Evolutionary conservation across 2,329 filamentous ascomycete genomes (phyloP), one percentile per base, ranked within the genome.

Genomic region (Capronia coronata): DNA sequence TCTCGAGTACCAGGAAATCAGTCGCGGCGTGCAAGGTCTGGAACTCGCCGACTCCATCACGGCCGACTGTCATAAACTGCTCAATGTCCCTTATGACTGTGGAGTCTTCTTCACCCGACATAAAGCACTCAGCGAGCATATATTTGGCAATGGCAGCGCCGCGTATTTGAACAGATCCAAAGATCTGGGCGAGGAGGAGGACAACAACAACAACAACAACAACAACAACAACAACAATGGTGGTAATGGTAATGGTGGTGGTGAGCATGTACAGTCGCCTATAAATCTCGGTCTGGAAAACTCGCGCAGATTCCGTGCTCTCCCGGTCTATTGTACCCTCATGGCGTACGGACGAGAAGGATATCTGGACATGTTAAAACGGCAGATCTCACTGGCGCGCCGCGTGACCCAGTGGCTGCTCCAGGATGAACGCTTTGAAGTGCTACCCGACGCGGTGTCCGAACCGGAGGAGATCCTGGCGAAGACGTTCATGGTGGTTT

Each of bases 11-110:
- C 63, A 65, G 10, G 69, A 52, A 40, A 63, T 80, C 53, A 80
- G 68, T 50, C 67, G 64, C 29, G 74, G 68, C 51, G 75, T 69
- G 1, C 74, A 77, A 2, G 87, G 86, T 1, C 66, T 96, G 10
- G 84, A 94, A 54, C 72, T 94, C 2, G 88, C 86, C 2, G 88
- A 96, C 64, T 94, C 87, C 43, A 89, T 96, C 59, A 83, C 87
- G 0, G 83, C 86, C 2, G 90, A 96, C 62, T 86, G 79, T 0
- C 91, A 97, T 67, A 96, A 96, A 64, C 70, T 95, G n/a, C 76
- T 97, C 53, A 96, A 96, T 59, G 88, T 95, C 39, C 90, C 91
- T 0, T 96, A 96, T 61, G 91, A 96, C 66, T 90, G 84, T 61
- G 91, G 90, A 37, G 84, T 96, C 67, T 94, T 95, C 74, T 79